Base-by-base conservation (phyloP, 495 filamentous ascomycete genomes). In the Penicillium pancosmium region DNA sequence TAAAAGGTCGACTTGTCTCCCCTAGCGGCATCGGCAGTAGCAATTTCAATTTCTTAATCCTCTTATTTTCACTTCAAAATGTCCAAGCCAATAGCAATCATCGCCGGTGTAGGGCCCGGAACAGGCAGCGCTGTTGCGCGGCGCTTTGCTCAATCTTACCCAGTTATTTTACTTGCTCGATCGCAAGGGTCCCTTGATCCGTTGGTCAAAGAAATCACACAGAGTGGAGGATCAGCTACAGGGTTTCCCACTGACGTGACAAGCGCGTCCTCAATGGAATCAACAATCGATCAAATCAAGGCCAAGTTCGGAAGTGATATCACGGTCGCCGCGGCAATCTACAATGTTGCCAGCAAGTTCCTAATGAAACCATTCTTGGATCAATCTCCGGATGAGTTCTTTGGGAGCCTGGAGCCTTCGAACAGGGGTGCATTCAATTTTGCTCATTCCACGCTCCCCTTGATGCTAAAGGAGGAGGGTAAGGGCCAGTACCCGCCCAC, bases 341-440 rank as follows among this genome's bases (percentile, higher is more conserved):
- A 85, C 73, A 92, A 93, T 65, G 88, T 86, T 23, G 78, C 77
- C 13, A 82, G 76, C 46, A 77, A 80, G 12, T 86, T 86, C 59
- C 63, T 79, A 4, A 73, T 79, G 50, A 88, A 87, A 69, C 84
- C 88, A 1, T 91, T 92, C 70, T 75, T 91, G 21, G 88, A 91
- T 40, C 52, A 83, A 40, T 77, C 62, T 0, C 60, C 76, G 12
- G 78, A 82, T 7, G 88, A 91, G 21, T 85, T 88, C 54, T 67
- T 80, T 13, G 68, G 57, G 2, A 76, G 79, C 5, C 75, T 84
- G 21, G 65, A 76, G 25, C 50, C 43, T 19, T 35, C 48, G 54
- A 84, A 81, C 21, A 73, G 70, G 25, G 89, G 89, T 13, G 84
- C 88, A 38, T 88, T 87, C 75, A 75, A 84, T 68, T 93, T 92